These are phyloP conservation scores for Solanum aculeatissimum DNA, from an alignment of 305 asterid species.

Conservation along the genomic window DNA sequence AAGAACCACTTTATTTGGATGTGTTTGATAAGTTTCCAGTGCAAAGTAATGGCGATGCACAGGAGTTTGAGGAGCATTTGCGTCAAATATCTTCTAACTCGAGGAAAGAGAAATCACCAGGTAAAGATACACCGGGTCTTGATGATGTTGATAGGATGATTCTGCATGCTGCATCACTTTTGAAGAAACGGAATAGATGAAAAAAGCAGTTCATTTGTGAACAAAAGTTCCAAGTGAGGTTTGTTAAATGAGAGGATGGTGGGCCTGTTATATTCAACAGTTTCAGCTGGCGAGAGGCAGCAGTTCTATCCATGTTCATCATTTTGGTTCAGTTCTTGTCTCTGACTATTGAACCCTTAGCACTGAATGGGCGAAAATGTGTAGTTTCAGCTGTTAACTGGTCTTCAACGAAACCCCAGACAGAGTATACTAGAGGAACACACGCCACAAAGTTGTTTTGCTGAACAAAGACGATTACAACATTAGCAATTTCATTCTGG, in stretches of 20 bases:
- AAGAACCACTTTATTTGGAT: slow-evolving; percentile 54
- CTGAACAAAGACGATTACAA: background rate
- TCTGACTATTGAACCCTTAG: background rate
- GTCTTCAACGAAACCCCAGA: background rate
- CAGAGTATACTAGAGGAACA: background rate
- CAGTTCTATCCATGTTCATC: background rate
- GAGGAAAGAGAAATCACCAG: slow-evolving; percentile 30
- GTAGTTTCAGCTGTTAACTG: background rate
- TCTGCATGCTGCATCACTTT: slow-evolving; percentile 72
- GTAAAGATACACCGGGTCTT: slow-evolving; percentile 30
- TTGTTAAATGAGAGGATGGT: background rate
- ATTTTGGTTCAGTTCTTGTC: background rate
- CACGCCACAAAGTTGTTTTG: background rate
- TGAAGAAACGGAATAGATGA: slow-evolving; percentile 57
- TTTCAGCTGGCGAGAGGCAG: background rate
- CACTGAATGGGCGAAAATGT: background rate
- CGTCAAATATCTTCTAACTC: slow-evolving; percentile 57
- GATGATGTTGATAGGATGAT: slow-evolving; percentile 81
- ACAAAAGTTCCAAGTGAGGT: background rate
- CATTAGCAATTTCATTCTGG: background rate
- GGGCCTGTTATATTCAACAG: background rate
- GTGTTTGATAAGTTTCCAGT: slow-evolving; percentile 57
- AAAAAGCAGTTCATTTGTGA: background rate
- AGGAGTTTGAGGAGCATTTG: slow-evolving; percentile 60
- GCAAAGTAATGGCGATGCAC: slow-evolving; percentile 28